Conservation (phyloP, 2,329 filamentous ascomycete genomes). For the Nemania sp. region DNA sequence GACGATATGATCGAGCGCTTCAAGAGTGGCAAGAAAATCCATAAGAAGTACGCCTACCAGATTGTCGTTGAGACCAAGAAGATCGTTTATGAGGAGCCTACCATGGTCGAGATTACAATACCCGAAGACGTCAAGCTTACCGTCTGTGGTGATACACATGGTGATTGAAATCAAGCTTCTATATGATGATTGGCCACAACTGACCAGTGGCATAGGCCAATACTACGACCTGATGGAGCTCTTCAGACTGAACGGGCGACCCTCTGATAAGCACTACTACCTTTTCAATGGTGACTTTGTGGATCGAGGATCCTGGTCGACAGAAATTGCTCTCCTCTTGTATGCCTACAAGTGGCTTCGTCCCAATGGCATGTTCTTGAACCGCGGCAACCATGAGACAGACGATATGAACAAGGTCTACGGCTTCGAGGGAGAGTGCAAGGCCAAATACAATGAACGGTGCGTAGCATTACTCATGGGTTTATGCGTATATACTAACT, state of each 20-base stretch:
- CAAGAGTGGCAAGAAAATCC: constrained; percentile 93
- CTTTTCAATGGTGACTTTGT: constrained; percentile 99
- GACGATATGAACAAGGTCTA: constrained; percentile 99
- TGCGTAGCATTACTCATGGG: constrained; percentile 31
- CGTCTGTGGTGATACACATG: constrained; percentile 96
- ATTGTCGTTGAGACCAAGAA: constrained; percentile 90
- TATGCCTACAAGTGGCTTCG: constrained; percentile 98
- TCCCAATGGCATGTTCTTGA: constrained; percentile 87
- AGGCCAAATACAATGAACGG: constrained; percentile 94
- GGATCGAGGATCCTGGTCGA: constrained; percentile 95
- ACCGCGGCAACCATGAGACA: constrained; percentile 97
- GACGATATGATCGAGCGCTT: constrained; percentile 97
- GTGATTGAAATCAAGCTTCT: constrained; percentile 51
- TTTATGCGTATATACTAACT: constrained; percentile 27
- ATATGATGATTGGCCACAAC: constrained; percentile 7
- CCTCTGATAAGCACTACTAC: constrained; percentile 85
- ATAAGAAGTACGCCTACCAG: constrained; percentile 96
- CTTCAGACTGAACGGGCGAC: constrained; percentile 87
- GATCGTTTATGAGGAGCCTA: constrained; percentile 88
- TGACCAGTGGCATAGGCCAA: constrained; percentile 66
- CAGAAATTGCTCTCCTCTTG: constrained; percentile 90
- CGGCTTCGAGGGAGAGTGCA: constrained; percentile 97
- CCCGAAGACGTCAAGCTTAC: constrained; percentile 79
- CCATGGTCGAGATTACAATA: constrained; percentile 93
- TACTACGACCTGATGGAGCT: constrained; percentile 97